Evolutionary conservation across 768 basidiomycete species (phyloP), one percentile per base, ranked within the genome.

Genomic region (Leucocoprinus sp.): DNA sequence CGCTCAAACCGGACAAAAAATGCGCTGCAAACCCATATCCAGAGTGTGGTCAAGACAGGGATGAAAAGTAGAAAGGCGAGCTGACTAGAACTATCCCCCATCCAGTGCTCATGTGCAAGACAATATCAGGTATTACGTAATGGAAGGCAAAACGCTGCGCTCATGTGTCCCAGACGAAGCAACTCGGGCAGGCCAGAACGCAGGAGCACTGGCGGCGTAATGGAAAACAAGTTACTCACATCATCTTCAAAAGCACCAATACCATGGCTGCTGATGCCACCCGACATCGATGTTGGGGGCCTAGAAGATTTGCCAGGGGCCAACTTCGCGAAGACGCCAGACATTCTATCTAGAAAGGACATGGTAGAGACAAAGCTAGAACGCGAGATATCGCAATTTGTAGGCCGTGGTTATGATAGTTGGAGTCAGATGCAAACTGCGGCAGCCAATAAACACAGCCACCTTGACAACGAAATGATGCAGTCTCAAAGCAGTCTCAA

Each of bases 171-270:
- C 7, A 27, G 33, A 38, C 12, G 27, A 29, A 12, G 11, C 22
- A 35, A 9, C 12, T 23, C 12, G 24, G 24, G 22, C 9, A 21
- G 33, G 15, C 11, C 23, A 14, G n/a, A 34, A 29, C 39, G 27
- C 36, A 21, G 23, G 12, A 15, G 4, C 15, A 45, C 45, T 17
- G 38, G 42, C 28, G 22, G 43, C 38, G 49, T 18, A 19, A n/a
- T 33, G 27, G 33, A 15, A 21, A 34, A 21, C 37, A 50, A 40
- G 36, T 46, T 21, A 70, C 84, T 73, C 63, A 88, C 86, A 61
- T 89, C 80, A 59, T 88, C 83, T 42, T 84, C 75, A 50, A 78
- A 76, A 33, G 69, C 71, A 9, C 76, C 74, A 60, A 77, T 74
- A 12, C 78, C 81, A 58, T 72, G 69, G 40, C 60, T 67, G 11